A percentile compares a stretch with the other conserved stretches of the same genome.
These are phyloP conservation scores for Davidsoniella neocaledoniae DNA, from an alignment of 2,329 filamentous ascomycete species.

Conservation along the genomic window DNA sequence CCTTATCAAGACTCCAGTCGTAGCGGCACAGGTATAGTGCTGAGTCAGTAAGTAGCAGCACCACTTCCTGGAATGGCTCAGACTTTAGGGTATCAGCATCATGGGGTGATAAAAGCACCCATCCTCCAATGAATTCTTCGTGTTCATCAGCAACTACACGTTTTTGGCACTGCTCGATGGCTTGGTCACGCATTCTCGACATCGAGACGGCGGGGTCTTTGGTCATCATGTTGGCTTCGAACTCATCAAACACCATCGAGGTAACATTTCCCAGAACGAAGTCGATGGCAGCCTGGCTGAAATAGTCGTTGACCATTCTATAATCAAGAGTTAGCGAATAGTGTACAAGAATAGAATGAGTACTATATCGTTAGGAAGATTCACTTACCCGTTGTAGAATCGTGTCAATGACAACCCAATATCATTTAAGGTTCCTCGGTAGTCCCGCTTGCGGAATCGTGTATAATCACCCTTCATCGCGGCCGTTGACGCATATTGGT, in stretches of 20 bases:
- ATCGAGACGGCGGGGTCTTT: slow-evolving; percentile 83
- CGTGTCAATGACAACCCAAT: slow-evolving; percentile 74
- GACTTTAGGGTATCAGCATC: slow-evolving; percentile 54
- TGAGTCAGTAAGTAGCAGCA: slow-evolving; percentile 69
- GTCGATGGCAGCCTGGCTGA: slow-evolving; percentile 87
- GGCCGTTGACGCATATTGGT: slow-evolving; percentile 88
- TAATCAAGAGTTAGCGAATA: neutral
- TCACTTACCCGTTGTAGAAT: slow-evolving; percentile 45
- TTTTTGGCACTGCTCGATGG: slow-evolving; percentile 75
- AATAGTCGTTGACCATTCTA: slow-evolving; percentile 96
- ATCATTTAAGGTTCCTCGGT: slow-evolving; percentile 80
- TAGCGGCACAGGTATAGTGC: slow-evolving; percentile 83
- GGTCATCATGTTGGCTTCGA: slow-evolving; percentile 83
- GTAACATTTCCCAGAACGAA: slow-evolving; percentile 83
- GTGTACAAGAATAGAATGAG: neutral
- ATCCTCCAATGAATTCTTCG: slow-evolving; percentile 77
- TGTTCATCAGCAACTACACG: slow-evolving; percentile 69
- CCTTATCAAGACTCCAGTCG: slow-evolving; percentile 90
- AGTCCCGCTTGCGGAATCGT: slow-evolving; percentile 74
- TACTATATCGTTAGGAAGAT: neutral
- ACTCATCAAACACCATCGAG: slow-evolving; percentile 76
- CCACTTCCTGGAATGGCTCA: slow-evolving; percentile 70
- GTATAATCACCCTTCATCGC: slow-evolving; percentile 97
- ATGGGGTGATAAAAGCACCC: slow-evolving; percentile 70
- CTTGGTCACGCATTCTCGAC: slow-evolving; percentile 66